phyloP scores from a whole-genome alignment of 371 early-diverging fungal genomes.

The Nosema muscidifuracis region DNA sequence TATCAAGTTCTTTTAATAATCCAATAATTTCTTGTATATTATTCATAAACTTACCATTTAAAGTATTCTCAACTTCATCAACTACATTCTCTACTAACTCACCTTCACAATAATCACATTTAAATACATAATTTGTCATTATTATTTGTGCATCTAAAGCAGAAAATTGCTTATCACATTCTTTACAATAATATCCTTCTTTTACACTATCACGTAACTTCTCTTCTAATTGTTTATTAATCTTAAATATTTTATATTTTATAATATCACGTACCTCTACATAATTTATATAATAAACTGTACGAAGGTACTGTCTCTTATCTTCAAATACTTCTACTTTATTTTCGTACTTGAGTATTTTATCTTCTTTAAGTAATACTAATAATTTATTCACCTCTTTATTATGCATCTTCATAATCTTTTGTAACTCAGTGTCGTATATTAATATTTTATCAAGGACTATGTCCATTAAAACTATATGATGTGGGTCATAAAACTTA shows the following conservation, averaged over 20 bases:
- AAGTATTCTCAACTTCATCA: conserved; percentile 29
- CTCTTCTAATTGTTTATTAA: conserved; percentile 60
- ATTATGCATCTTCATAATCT: conserved; percentile 60
- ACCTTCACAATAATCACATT: conserved; percentile 60
- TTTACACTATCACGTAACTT: conserved; percentile 39
- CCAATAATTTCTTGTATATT: conserved; percentile 48
- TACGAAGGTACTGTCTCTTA: conserved; percentile 51
- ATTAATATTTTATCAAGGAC: conserved; percentile 58
- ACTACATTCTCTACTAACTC: conserved; percentile 55
- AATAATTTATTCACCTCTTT: conserved; percentile 62
- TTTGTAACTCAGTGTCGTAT: conserved; percentile 58
- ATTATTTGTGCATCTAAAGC: conserved; percentile 61
- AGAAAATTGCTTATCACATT: conserved; percentile 58
- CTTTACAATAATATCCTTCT: conserved; percentile 49
- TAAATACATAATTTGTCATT: conserved; percentile 57
- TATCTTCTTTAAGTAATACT: conserved; percentile 61
- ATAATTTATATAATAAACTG: conserved; percentile 61
- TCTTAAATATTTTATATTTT: conserved; percentile 64
- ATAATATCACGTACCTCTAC: conserved; percentile 60
- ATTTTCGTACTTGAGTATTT: conserved; percentile 57
- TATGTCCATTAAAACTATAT: conserved; percentile 59
- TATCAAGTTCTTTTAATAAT: conserved; percentile 60
- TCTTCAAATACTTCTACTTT: conserved; percentile 58
- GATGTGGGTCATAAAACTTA: conserved; percentile 62
- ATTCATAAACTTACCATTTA: conserved; percentile 52